Conservation (phyloP, 305 asterid genomes). For the Rubia tinctorum region DNA sequence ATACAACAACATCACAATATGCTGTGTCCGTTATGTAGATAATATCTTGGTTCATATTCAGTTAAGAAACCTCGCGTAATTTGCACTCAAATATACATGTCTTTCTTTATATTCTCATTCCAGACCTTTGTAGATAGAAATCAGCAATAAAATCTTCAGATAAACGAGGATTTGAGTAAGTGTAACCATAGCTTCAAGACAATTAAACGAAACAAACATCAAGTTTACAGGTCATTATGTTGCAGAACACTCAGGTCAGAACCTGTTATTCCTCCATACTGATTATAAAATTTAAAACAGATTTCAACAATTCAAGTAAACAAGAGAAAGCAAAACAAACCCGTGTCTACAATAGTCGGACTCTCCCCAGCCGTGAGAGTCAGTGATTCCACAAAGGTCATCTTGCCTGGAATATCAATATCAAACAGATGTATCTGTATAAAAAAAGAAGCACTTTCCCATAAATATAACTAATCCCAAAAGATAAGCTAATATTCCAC, state of each 20-base stretch:
- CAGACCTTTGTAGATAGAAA: background rate
- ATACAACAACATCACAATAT: background rate
- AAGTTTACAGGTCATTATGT: background rate
- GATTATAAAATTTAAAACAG: background rate
- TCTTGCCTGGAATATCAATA: constrained; percentile 82
- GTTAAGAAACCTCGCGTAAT: background rate
- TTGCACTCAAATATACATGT: background rate
- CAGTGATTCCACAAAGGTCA: constrained; percentile 74
- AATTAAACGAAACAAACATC: background rate
- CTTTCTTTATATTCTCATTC: background rate
- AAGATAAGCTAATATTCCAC: constrained; percentile 1
- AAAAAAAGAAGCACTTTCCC: constrained; percentile 18
- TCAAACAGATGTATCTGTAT: constrained; percentile 87
- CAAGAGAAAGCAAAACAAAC: constrained; percentile 26
- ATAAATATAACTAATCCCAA: constrained; percentile 1
- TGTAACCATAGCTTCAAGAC: background rate
- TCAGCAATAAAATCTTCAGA: too few relatives aligned
- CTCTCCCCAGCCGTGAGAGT: constrained; percentile 88
- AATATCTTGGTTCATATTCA: background rate
- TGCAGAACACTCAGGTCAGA: background rate
- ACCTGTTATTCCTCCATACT: background rate
- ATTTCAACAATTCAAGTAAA: background rate
- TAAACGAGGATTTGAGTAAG: background rate
- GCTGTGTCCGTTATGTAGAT: background rate
- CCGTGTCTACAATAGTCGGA: constrained; percentile 88